A percentile compares a stretch with the other conserved stretches of the same genome.
Evolutionary conservation across 2,329 filamentous ascomycete genomes (phyloP).

Genomic region (Thielaviopsis ethacetica): DNA sequence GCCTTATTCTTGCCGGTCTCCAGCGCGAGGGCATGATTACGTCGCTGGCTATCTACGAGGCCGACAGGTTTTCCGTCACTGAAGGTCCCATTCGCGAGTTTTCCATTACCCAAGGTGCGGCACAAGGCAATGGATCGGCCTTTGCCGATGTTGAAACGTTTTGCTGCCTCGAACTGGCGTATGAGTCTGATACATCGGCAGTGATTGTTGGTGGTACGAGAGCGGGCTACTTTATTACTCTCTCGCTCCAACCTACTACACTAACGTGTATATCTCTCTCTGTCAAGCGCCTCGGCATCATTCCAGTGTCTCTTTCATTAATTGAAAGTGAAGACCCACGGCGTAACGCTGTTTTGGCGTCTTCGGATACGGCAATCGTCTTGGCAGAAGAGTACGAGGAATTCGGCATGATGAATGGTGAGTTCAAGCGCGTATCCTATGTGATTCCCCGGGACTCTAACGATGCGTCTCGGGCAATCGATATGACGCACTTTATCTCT

Average conservation of each 20-base stretch:
- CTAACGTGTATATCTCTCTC: conserved; percentile 5
- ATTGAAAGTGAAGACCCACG: neutral
- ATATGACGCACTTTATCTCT: conserved; percentile 2
- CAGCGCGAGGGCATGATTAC: conserved; percentile 13
- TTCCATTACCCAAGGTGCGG: neutral
- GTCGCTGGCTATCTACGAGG: conserved; percentile 8
- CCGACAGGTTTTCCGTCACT: neutral
- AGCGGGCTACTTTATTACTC: conserved; percentile 32
- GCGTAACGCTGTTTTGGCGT: conserved; percentile 24
- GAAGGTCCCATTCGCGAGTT: conserved; percentile 2
- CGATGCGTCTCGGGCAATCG: conserved; percentile 16
- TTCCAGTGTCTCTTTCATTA: conserved; percentile 16
- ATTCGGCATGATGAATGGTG: conserved; percentile 12
- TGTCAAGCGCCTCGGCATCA: conserved; percentile 18
- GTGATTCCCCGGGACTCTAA: conserved; percentile 37
- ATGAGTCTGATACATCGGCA: conserved; percentile 16
- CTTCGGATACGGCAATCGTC: conserved; percentile 31
- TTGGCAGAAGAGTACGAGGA: conserved; percentile 25
- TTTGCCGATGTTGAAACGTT: conserved; percentile 23
- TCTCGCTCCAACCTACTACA: conserved; percentile 14
- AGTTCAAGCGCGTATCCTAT: conserved; percentile 25
- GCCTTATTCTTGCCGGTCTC: conserved; percentile 17
- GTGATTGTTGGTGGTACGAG: conserved; percentile 31
- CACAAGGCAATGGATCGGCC: neutral
- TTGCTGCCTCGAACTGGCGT: conserved; percentile 27